Percentiles rank a stretch among this genome's conserved stretches.
Evolutionary conservation across 495 filamentous ascomycete genomes (phyloP).

Genomic region (Parmelia sp.): DNA sequence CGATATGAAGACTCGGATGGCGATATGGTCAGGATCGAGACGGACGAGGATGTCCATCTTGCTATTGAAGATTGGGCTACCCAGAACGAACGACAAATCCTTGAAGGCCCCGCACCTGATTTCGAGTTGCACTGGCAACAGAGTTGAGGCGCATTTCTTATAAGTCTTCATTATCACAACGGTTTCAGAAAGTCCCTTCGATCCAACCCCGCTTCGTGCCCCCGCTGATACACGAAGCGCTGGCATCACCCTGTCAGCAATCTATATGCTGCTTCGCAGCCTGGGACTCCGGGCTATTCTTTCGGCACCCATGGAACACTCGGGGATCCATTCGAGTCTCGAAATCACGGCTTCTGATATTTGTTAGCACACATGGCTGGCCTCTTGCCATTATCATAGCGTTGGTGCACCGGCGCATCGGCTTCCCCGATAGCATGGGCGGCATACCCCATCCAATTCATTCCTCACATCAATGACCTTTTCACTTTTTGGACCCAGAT

Average conservation of each 20-base stretch:
- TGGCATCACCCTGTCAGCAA: background rate
- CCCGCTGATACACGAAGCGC: background rate
- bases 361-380: background rate
- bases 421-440: constrained; percentile 9
- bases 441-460: constrained; percentile 6
- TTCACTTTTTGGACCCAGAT: constrained; percentile 3
- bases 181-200: background rate
- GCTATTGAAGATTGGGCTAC: constrained; percentile 92
- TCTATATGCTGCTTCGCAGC: background rate
- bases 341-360: background rate
- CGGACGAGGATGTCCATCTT: constrained; percentile 88
- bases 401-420: constrained; percentile 12
- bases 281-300: background rate
- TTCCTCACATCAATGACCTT: background rate
- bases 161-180: background rate
- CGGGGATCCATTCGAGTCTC: background rate
- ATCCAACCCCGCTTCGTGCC: background rate
- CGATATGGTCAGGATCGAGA: constrained; percentile 86
- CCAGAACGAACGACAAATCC: constrained; percentile 56
- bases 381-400: background rate
- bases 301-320: background rate
- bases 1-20: constrained; percentile 90
- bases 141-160: constrained; percentile 1
- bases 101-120: constrained; percentile 65
- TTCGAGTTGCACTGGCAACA: constrained; percentile 71